Percentiles rank a stretch among this genome's conserved stretches.
Conservation (phyloP, 139 green algal species). For the Microglena sp. region DNA sequence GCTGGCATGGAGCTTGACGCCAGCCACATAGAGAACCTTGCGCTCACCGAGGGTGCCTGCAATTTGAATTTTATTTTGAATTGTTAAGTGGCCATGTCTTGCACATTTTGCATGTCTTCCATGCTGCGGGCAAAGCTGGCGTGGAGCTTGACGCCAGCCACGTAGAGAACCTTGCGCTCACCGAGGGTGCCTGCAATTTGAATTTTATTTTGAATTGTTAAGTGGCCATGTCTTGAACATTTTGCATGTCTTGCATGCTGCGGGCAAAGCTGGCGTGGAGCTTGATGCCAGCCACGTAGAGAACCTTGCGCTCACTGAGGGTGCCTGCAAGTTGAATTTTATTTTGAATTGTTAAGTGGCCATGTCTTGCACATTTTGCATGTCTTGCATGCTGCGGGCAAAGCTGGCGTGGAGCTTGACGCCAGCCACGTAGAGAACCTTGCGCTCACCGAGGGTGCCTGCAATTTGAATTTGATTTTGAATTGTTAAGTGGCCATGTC, state of each 20-base stretch:
- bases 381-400: no score
- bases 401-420: no score
- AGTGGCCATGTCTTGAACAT: conserved; percentile 35
- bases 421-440: no score
- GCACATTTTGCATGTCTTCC: conserved; percentile 41
- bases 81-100: conserved; percentile 31
- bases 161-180: conserved; percentile 26
- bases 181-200: conserved; percentile 20
- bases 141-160: conserved; percentile 40
- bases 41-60: conserved; percentile 15
- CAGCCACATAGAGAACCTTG: conserved; percentile 30
- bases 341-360: no score
- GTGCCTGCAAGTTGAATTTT: conserved; percentile 18
- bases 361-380: no score
- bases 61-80: no score
- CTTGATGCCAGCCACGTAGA: conserved; percentile 32
- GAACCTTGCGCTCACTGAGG: conserved; percentile 25
- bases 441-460: no score
- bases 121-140: conserved; percentile 1
- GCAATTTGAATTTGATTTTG: no score
- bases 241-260: conserved; percentile 33
- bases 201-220: no score
- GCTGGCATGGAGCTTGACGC: conserved; percentile 36
- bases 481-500: no score
- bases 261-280: conserved; percentile 21